Evolutionary conservation across 108 stramenopile species (phyloP).

Genomic region (Aurantiochytrium sp.): DNA sequence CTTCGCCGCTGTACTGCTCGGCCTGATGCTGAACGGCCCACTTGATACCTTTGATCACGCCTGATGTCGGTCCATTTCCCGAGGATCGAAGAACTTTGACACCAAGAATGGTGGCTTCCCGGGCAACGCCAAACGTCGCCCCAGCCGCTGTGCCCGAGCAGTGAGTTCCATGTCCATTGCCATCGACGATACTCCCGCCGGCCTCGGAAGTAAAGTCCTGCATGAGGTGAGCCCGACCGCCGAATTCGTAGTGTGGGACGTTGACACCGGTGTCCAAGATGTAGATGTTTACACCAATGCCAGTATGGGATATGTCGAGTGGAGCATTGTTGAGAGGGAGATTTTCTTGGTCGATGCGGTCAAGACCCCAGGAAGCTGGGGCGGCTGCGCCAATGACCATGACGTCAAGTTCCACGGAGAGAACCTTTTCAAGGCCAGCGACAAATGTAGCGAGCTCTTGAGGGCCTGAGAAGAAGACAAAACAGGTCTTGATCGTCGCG

Average conservation of each 20-base stretch:
- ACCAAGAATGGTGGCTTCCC: not conserved
- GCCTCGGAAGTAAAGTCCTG: not conserved
- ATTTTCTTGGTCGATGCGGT: constrained; percentile 15
- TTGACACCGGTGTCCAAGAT: not conserved
- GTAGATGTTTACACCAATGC: not conserved
- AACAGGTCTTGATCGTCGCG: not conserved
- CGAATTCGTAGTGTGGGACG: not conserved
- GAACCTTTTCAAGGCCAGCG: not conserved
- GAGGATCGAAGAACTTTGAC: not conserved
- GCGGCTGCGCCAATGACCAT: not conserved
- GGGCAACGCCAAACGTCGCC: not conserved
- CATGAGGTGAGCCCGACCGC: not conserved
- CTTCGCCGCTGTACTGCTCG: not conserved
- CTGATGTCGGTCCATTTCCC: not conserved
- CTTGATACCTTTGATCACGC: not conserved
- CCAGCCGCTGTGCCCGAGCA: constrained; percentile 24
- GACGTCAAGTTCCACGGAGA: not conserved
- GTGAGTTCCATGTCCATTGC: constrained; percentile 28
- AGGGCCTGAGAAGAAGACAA: not conserved
- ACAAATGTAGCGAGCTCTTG: not conserved
- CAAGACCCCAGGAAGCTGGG: not conserved
- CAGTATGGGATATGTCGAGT: not conserved
- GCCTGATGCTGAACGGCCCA: not conserved
- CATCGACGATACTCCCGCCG: not conserved
- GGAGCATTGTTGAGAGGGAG: not conserved